Evolutionary conservation across 345 rosid species (phyloP).

Genomic region (Excoecaria agallocha): DNA sequence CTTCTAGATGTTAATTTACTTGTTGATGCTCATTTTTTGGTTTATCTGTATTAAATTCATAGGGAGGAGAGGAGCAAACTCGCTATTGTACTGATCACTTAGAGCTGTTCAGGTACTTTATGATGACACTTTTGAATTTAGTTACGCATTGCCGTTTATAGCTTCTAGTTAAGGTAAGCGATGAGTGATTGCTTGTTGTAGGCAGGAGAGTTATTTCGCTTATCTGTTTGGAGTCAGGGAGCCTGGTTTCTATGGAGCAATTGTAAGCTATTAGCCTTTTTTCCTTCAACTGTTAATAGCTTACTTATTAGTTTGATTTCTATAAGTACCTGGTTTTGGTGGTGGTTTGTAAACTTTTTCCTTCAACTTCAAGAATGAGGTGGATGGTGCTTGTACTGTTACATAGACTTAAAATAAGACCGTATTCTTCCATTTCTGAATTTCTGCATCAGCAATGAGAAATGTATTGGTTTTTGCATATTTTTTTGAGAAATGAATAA

Average conservation of each 20-base stretch:
- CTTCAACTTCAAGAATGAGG: background rate
- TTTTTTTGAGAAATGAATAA: background rate
- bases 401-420: background rate
- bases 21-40: background rate
- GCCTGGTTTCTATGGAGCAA: slow-evolving; percentile 83
- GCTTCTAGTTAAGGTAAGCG: slow-evolving; percentile 5
- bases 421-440: background rate
- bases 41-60: background rate
- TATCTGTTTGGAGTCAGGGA: slow-evolving; percentile 88
- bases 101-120: slow-evolving; percentile 76
- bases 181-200: slow-evolving; percentile 17
- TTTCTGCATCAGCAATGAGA: background rate
- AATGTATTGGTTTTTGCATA: background rate
- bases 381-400: background rate
- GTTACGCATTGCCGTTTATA: background rate
- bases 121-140: background rate
- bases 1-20: background rate
- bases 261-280: slow-evolving; percentile 52
- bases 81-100: slow-evolving; percentile 89
- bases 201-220: slow-evolving; percentile 92
- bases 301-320: too few relatives aligned
- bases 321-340: too few relatives aligned
- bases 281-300: background rate
- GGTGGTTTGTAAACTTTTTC: background rate
- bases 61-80: slow-evolving; percentile 87